Conservation (phyloP, 345 rosid species). For the Boechera stricta region DNA sequence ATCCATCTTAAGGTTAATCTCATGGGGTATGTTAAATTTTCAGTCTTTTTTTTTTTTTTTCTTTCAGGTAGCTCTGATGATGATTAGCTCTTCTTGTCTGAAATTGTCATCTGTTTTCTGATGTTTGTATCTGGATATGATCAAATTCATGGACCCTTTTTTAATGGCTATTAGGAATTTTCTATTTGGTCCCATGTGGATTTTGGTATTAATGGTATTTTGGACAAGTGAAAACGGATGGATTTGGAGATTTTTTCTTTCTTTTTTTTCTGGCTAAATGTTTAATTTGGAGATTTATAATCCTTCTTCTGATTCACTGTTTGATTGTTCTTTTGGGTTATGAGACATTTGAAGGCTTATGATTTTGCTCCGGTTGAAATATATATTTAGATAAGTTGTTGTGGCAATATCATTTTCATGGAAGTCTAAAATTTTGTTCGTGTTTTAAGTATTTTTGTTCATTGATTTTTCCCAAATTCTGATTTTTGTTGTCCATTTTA, state of each 20-base stretch:
- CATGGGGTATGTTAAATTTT: constrained; percentile 70
- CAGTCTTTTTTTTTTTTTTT: constrained; percentile 17
- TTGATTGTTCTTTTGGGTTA: constrained; percentile 21
- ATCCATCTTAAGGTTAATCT: constrained; percentile 89
- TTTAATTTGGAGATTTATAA: background rate
- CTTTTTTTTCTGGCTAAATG: background rate
- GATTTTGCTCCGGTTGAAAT: constrained; percentile 1
- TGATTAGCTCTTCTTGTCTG: background rate
- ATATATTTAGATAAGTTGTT: constrained; percentile 1
- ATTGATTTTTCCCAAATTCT: background rate
- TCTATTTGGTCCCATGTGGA: background rate
- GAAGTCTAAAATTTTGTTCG: background rate
- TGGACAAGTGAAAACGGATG: background rate
- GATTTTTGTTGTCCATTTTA: background rate
- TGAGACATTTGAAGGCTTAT: constrained; percentile 17
- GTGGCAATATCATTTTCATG: background rate
- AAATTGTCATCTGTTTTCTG: constrained; percentile 19
- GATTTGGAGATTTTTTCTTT: background rate
- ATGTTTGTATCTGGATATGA: constrained; percentile 31
- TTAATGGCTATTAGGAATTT: background rate
- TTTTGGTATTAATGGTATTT: background rate
- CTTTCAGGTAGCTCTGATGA: background rate
- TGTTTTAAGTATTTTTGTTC: background rate
- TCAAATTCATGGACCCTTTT: constrained; percentile 7
- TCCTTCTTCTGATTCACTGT: constrained; percentile 1